Percentiles rank a stretch among this genome's conserved stretches.
Evolutionary conservation across 257 asterid genomes (phyloP).

Genomic region (Przewalskia tangutica): DNA sequence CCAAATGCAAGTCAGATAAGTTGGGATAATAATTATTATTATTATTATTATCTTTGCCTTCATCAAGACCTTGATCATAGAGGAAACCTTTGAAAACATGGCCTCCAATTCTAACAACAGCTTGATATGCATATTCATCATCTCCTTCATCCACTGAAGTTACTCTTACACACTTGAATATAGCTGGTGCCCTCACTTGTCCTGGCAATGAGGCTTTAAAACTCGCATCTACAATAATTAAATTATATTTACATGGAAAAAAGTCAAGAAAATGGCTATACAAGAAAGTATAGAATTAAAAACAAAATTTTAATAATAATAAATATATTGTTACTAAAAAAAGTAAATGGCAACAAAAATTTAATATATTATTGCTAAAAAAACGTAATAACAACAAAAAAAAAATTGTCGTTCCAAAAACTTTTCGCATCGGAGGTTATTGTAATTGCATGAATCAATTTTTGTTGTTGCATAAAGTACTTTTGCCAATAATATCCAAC

Average conservation of each 20-base stretch:
- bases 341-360: too few relatives aligned
- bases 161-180: slow-evolving; percentile 62
- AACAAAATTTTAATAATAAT: too few relatives aligned
- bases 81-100: slow-evolving; percentile 73
- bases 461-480: too few relatives aligned
- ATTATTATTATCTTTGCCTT: slow-evolving; percentile 15
- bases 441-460: too few relatives aligned
- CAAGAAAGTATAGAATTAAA: too few relatives aligned
- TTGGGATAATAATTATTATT: slow-evolving; percentile 23
- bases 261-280: too few relatives aligned
- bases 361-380: too few relatives aligned
- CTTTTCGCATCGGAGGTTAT: too few relatives aligned
- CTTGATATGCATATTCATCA: slow-evolving; percentile 71
- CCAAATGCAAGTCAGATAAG: slow-evolving; percentile 56
- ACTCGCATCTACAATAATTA: slow-evolving; percentile 23
- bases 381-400: too few relatives aligned
- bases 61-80: slow-evolving; percentile 56
- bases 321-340: too few relatives aligned
- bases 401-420: too few relatives aligned
- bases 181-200: slow-evolving; percentile 68
- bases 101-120: slow-evolving; percentile 62
- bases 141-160: slow-evolving; percentile 64
- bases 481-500: too few relatives aligned
- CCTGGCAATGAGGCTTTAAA: slow-evolving; percentile 55
- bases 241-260: neutral